Conservation (phyloP, 2,329 filamentous ascomycete species). For the Fusarium chuoi region DNA sequence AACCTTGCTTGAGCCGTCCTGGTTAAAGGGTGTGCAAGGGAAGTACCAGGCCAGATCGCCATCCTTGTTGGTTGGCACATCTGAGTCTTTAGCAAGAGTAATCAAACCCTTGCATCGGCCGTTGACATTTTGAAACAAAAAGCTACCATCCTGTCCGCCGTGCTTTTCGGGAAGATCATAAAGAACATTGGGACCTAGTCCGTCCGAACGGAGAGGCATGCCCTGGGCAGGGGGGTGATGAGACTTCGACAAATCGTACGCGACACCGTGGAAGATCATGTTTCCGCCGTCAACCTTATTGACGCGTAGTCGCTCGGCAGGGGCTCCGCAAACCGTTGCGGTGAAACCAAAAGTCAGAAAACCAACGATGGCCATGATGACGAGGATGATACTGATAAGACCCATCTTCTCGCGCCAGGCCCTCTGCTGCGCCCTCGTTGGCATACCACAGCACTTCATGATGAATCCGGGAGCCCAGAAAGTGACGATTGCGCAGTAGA, state of each 20-base stretch:
- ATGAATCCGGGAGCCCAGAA: constrained; percentile 94
- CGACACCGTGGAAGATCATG: constrained; percentile 96
- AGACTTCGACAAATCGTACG: constrained; percentile 83
- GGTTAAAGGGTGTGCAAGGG: constrained; percentile 89
- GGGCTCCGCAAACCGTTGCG: constrained; percentile 80
- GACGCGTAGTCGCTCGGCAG: constrained; percentile 77
- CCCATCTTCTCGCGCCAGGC: constrained; percentile 99
- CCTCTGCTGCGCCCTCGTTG: constrained; percentile 84
- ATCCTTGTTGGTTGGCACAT: constrained; percentile 79
- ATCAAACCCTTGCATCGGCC: constrained; percentile 95
- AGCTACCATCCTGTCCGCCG: constrained; percentile 92
- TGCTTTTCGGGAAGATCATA: constrained; percentile 86
- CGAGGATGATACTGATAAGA: constrained; percentile 89
- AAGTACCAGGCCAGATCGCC: constrained; percentile 95
- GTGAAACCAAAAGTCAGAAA: constrained; percentile 98
- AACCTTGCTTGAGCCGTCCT: constrained; percentile 84
- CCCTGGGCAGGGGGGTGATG: constrained; percentile 83
- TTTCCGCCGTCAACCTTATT: constrained; percentile 85
- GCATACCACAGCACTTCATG: constrained; percentile 85
- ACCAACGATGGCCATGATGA: constrained; percentile 89
- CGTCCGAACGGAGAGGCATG: constrained; percentile 67
- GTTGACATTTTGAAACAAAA: constrained; percentile 98
- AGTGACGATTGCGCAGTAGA: constrained; percentile 92
- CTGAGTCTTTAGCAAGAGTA: constrained; percentile 74
- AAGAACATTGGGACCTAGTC: constrained; percentile 77